Conservation (phyloP, 2,329 filamentous ascomycete genomes). For the Mariannaea elegans region DNA sequence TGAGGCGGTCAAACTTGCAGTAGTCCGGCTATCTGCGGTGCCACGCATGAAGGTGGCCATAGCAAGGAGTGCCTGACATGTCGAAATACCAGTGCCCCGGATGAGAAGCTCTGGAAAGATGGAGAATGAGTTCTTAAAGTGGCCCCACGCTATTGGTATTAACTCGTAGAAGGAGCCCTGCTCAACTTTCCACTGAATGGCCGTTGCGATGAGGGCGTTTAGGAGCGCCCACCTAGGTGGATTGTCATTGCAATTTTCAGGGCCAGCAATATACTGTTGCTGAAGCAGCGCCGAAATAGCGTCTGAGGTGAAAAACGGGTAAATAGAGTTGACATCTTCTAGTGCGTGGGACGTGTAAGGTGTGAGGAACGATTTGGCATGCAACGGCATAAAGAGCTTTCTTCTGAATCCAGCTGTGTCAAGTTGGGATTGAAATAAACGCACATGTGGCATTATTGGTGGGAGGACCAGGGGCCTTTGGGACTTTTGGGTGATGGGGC, state of each 20-base stretch:
- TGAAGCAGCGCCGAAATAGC: no score
- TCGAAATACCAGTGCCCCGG: background rate
- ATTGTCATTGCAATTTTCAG: background rate
- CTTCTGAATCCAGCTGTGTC: no score
- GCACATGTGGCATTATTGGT: no score
- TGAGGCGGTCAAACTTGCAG: background rate
- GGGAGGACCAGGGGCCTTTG: no score
- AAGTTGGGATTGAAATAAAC: no score
- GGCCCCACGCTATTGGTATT: background rate
- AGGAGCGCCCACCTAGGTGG: background rate
- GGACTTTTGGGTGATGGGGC: no score
- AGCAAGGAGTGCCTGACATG: background rate
- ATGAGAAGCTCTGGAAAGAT: background rate
- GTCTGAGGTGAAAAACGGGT: no score
- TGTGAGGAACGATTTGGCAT: no score
- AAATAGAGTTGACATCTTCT: no score
- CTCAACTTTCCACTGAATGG: background rate
- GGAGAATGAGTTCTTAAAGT: background rate
- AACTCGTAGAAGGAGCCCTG: background rate
- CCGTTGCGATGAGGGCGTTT: background rate
- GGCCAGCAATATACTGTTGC: background rate
- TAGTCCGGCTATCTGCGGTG: background rate
- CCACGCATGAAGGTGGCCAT: background rate
- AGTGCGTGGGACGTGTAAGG: no score
- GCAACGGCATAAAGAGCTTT: no score